Evolutionary conservation across 2,329 filamentous ascomycete genomes (phyloP).

Genomic region (Cladorrhinum sp.): DNA sequence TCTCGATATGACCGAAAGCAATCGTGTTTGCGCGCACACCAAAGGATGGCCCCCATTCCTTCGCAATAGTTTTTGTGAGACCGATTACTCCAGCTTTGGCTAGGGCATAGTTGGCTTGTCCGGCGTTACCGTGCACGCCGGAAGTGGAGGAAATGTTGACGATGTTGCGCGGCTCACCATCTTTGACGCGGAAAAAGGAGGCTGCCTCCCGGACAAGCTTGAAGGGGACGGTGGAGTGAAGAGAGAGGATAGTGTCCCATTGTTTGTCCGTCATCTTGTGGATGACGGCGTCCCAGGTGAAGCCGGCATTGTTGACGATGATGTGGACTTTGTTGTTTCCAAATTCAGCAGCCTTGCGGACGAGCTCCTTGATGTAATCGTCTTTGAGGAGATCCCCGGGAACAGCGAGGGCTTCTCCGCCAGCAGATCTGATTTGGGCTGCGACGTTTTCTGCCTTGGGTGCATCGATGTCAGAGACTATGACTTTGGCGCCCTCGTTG

Average conservation of each 20-base stretch:
- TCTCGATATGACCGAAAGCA: conserved; percentile 79
- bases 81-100: conserved; percentile 83
- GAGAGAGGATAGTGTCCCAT: conserved; percentile 81
- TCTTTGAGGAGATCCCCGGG: conserved; percentile 73
- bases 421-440: conserved; percentile 63
- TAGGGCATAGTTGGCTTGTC: conserved; percentile 85
- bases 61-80: conserved; percentile 84
- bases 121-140: conserved; percentile 81
- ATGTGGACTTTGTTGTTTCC: conserved; percentile 86
- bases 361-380: conserved; percentile 67
- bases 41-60: conserved; percentile 84
- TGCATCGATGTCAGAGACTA: conserved; percentile 79
- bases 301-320: conserved; percentile 88
- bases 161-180: conserved; percentile 73
- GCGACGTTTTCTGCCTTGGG: conserved; percentile 68
- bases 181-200: conserved; percentile 83
- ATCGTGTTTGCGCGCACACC: conserved; percentile 81
- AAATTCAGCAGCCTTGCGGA: conserved; percentile 73
- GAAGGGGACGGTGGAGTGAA: conserved; percentile 85
- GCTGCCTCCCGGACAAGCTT: conserved; percentile 75
- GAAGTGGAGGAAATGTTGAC: conserved; percentile 83
- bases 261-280: conserved; percentile 91
- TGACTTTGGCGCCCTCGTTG: conserved; percentile 81
- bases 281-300: conserved; percentile 90
- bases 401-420: conserved; percentile 68